Percentiles rank a stretch among this genome's conserved stretches.
Conservation (phyloP, 148 eudicot genomes). For the Rheum nobile region DNA sequence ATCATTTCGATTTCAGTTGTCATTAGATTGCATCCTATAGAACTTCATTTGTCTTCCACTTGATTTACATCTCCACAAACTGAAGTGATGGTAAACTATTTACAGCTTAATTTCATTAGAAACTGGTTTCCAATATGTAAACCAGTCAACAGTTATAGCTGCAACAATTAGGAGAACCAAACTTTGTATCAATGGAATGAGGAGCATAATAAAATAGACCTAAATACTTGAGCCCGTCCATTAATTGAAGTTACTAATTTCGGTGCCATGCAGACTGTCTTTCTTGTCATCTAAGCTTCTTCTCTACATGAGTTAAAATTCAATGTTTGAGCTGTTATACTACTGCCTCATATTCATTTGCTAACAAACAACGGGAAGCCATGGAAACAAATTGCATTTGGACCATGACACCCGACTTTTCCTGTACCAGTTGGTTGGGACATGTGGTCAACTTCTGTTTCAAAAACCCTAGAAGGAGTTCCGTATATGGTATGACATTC, state of each 20-base stretch:
- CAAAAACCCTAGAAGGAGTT: constrained; percentile 98
- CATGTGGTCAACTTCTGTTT: constrained; percentile 99
- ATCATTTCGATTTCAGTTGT: too few species aligned
- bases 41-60: too few species aligned
- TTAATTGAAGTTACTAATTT: not conserved
- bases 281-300: not conserved
- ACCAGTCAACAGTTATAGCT: too few species aligned
- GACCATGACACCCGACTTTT: constrained; percentile 55
- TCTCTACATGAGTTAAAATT: not conserved
- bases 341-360: not conserved
- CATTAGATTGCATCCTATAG: too few species aligned
- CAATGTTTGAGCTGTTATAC: not conserved
- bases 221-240: not conserved
- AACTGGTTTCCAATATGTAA: too few species aligned
- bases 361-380: constrained; percentile 44
- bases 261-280: not conserved
- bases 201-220: too few species aligned
- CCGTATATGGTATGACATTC: constrained; percentile 84
- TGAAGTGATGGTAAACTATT: too few species aligned
- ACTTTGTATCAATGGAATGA: too few species aligned
- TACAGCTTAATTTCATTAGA: too few species aligned
- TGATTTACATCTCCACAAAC: too few species aligned
- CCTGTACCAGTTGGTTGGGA: constrained; percentile 92
- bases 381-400: constrained; percentile 79
- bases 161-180: too few species aligned